phyloP scores from a whole-genome alignment of 306 rosid species.

The Erythrophleum fordii region DNA sequence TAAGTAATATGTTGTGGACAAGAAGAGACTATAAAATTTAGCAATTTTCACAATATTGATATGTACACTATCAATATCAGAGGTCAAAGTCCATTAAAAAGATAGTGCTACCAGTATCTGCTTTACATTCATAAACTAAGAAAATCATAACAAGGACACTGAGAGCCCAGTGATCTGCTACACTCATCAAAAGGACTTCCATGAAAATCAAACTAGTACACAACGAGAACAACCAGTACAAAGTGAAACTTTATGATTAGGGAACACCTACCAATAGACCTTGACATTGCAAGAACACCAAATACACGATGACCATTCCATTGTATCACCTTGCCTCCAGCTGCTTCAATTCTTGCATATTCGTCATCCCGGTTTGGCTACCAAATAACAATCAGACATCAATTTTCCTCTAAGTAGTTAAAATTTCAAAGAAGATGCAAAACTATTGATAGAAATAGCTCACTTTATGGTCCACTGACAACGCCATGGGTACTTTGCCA shows the following conservation, averaged over 20 bases:
- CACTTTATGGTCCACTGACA: slow-evolving; percentile 82
- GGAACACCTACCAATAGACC: slow-evolving; percentile 68
- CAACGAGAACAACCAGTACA: background rate
- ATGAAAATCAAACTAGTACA: slow-evolving; percentile 5
- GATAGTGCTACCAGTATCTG: background rate
- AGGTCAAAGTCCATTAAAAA: background rate
- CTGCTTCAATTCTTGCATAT: slow-evolving; percentile 76
- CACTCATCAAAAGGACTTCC: background rate
- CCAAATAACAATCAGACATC: slow-evolving; percentile 27
- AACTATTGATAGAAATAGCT: slow-evolving; percentile 17
- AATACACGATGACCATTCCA: slow-evolving; percentile 83
- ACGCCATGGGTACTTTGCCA: slow-evolving; percentile 71
- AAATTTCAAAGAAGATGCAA: background rate
- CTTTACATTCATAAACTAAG: background rate
- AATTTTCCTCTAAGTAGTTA: slow-evolving; percentile 28
- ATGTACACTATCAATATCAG: background rate
- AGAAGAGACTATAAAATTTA: background rate
- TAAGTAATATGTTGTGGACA: background rate
- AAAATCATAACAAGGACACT: background rate
- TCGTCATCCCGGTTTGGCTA: slow-evolving; percentile 81
- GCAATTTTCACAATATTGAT: background rate
- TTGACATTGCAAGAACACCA: slow-evolving; percentile 87
- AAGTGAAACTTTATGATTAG: background rate
- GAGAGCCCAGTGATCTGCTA: background rate
- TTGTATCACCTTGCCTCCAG: slow-evolving; percentile 82